Evolutionary conservation across 192 early-diverging fungal genomes (phyloP).

Genomic region (Umbelopsis vinacea): DNA sequence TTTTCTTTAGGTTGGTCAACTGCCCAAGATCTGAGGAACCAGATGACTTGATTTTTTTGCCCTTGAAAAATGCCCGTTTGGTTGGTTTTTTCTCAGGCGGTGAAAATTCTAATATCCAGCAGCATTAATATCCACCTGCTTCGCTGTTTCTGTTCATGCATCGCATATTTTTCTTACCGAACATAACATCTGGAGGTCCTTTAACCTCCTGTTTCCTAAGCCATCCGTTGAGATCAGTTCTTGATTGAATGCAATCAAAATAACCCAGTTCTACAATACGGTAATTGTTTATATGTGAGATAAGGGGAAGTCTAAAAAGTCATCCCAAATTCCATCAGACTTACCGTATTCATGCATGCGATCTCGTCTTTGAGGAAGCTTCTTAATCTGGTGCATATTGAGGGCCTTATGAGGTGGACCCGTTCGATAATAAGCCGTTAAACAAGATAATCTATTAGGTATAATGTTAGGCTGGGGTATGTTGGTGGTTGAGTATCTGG

Average conservation of each 20-base stretch:
- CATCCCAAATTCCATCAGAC: not conserved
- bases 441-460: constrained; percentile 10
- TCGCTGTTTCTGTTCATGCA: not conserved
- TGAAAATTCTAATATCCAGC: not conserved
- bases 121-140: not conserved
- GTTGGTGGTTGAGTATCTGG: not conserved
- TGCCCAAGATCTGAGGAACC: not conserved
- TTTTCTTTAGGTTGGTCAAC: constrained; percentile 1
- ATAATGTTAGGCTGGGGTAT: constrained; percentile 20
- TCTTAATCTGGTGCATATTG: constrained; percentile 19
- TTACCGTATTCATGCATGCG: constrained; percentile 23
- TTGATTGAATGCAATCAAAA: constrained; percentile 25
- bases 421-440: constrained; percentile 9
- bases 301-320: too few relatives aligned
- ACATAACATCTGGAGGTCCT: constrained; percentile 30
- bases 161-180: constrained; percentile 21
- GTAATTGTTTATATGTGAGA: not conserved
- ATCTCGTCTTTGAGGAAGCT: constrained; percentile 6
- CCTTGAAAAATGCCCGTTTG: not conserved
- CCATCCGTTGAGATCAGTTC: constrained; percentile 31
- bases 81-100: not conserved
- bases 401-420: constrained; percentile 2
- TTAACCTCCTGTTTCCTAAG: constrained; percentile 35
- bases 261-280: constrained; percentile 30
- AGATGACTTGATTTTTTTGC: not conserved